These are phyloP conservation scores for Picea abies DNA, from an alignment of 83 land plant species.

Conservation along the genomic window DNA sequence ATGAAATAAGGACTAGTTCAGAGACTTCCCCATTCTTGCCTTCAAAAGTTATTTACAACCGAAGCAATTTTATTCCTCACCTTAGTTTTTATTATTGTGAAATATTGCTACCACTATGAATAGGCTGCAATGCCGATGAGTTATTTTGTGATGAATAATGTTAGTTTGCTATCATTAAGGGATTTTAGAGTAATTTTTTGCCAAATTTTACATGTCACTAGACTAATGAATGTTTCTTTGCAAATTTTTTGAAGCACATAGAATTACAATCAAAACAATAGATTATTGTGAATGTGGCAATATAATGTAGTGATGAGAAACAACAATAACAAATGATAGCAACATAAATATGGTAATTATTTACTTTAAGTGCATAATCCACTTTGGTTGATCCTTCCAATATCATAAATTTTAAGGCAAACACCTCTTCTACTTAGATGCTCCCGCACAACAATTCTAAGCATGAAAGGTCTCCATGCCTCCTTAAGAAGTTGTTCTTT, in stretches of 20 bases:
- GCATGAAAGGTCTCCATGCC: no score
- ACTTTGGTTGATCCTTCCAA: no score
- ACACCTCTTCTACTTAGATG: no score
- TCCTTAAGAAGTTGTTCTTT: no score
- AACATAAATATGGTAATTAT: no score
- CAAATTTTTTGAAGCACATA: neutral
- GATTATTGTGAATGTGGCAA: neutral
- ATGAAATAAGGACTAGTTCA: no score
- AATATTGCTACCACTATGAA: neutral
- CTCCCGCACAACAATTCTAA: no score
- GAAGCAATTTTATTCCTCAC: neutral
- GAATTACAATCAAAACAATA: neutral
- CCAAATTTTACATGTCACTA: neutral
- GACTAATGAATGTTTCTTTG: neutral
- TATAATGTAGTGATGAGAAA: neutral
- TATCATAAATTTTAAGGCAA: no score
- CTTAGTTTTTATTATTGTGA: neutral
- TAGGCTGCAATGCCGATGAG: neutral
- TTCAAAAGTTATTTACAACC: no score
- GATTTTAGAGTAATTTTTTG: neutral
- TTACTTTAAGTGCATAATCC: no score
- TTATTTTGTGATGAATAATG: neutral
- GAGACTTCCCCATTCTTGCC: no score
- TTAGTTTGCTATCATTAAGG: neutral
- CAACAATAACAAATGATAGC: neutral